Conservation (phyloP, 2,329 filamentous ascomycete species). For the Cytospora chrysosperma region DNA sequence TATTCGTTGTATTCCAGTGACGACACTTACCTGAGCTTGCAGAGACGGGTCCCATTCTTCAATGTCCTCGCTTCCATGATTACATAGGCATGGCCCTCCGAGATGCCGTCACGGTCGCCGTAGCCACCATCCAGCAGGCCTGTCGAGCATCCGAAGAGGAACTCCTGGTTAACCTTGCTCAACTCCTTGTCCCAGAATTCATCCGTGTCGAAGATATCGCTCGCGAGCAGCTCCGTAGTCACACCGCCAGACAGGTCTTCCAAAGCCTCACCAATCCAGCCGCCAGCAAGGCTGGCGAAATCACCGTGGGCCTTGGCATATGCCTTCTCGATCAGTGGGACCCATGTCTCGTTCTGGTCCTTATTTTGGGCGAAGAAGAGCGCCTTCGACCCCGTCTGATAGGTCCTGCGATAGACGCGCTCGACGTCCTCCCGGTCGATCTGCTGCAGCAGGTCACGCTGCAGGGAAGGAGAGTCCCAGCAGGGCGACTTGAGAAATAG, state of each 20-base stretch:
- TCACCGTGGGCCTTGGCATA: conserved; percentile 82
- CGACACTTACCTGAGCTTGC: conserved; percentile 51
- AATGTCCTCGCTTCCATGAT: conserved; percentile 52
- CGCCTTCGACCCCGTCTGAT: conserved; percentile 72
- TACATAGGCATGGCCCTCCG: conserved; percentile 60
- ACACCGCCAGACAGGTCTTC: conserved; percentile 65
- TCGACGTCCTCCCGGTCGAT: conserved; percentile 70
- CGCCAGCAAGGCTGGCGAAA: conserved; percentile 71
- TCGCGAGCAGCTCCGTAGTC: conserved; percentile 63
- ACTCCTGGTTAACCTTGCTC: conserved; percentile 74
- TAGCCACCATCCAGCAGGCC: conserved; percentile 46
- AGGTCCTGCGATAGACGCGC: conserved; percentile 62
- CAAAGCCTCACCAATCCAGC: conserved; percentile 61
- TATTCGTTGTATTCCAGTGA: fast-evolving
- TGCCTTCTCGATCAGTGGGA: conserved; percentile 76
- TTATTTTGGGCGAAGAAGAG: conserved; percentile 76
- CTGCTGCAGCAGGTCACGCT: conserved; percentile 71
- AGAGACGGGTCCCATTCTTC: conserved; percentile 61
- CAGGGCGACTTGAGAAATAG: conserved; percentile 79
- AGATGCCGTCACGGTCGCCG: conserved; percentile 55
- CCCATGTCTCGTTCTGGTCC: conserved; percentile 75
- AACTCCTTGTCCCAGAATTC: conserved; percentile 78
- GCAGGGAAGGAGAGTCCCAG: conserved; percentile 76
- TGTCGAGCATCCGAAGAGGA: conserved; percentile 64
- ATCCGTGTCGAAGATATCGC: conserved; percentile 71